Percentiles rank a stretch among this genome's conserved stretches.
Conservation (phyloP, 495 filamentous ascomycete genomes). For the Penicillium robsamsonii region DNA sequence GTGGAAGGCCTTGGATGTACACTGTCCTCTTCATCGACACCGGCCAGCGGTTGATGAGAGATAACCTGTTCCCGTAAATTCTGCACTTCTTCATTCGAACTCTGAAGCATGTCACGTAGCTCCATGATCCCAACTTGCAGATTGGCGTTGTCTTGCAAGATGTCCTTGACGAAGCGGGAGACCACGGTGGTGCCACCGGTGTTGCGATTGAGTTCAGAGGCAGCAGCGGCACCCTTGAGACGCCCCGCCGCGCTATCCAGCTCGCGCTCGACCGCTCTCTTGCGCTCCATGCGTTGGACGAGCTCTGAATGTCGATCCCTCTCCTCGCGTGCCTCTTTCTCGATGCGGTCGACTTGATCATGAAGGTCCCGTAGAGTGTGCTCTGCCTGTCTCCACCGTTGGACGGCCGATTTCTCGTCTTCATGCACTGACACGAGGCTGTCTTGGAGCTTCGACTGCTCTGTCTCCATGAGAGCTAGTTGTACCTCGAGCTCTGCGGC, state of each 20-base stretch:
- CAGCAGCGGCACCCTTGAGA: slow-evolving; percentile 73
- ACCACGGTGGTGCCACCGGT: slow-evolving; percentile 64
- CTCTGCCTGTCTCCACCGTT: slow-evolving; percentile 83
- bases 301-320: slow-evolving; percentile 78
- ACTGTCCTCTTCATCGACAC: slow-evolving; percentile 31
- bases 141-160: slow-evolving; percentile 91
- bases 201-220: slow-evolving; percentile 56
- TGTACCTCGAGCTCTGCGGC: slow-evolving; percentile 77
- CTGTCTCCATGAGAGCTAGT: slow-evolving; percentile 70
- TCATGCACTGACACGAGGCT: slow-evolving; percentile 62
- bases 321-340: slow-evolving; percentile 80
- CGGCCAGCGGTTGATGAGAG: slow-evolving; percentile 66
- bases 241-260: slow-evolving; percentile 72
- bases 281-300: slow-evolving; percentile 74
- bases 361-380: slow-evolving; percentile 67
- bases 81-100: slow-evolving; percentile 92
- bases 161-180: slow-evolving; percentile 91
- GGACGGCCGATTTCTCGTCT: slow-evolving; percentile 69
- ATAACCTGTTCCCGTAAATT: slow-evolving; percentile 79
- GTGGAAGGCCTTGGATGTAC: slow-evolving; percentile 26
- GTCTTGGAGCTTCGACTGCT: slow-evolving; percentile 70
- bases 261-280: slow-evolving; percentile 69
- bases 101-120: slow-evolving; percentile 84
- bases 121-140: slow-evolving; percentile 88
- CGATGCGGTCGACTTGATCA: slow-evolving; percentile 85